Evolutionary conservation across 805 yeast genomes (phyloP).

Genomic region (Starmera caribaea): DNA sequence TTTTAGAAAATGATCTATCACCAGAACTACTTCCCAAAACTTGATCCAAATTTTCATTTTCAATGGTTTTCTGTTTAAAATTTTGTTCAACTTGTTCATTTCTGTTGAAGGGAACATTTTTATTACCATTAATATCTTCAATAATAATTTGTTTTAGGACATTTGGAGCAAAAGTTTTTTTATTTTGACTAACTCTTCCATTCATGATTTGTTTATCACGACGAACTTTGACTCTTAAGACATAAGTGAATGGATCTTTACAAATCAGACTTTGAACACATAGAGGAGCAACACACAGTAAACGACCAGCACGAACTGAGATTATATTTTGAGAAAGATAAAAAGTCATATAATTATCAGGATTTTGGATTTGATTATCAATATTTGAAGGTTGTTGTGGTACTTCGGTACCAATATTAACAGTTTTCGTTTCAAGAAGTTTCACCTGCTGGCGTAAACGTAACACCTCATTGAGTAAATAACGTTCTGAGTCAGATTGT

Average conservation of each 20-base stretch:
- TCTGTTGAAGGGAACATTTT: background rate
- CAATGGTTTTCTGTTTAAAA: conserved; percentile 23
- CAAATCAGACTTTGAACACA: conserved; percentile 18
- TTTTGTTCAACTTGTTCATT: conserved; percentile 15
- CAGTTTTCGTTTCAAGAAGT: too few species aligned
- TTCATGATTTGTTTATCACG: conserved; percentile 17
- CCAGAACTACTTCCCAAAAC: conserved; percentile 9
- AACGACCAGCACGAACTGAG: conserved; percentile 21
- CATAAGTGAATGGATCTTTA: conserved; percentile 21
- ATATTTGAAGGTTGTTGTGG: background rate
- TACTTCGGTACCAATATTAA: too few species aligned
- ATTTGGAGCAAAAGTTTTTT: conserved; percentile 6
- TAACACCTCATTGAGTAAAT: background rate
- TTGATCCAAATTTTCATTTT: conserved; percentile 30
- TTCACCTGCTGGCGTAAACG: background rate
- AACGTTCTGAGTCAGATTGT: background rate
- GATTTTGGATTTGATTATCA: background rate
- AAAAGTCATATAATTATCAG: conserved; percentile 16
- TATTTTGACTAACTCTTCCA: conserved; percentile 3
- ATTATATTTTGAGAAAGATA: conserved; percentile 21
- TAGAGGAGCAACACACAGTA: conserved; percentile 23
- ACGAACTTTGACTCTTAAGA: conserved; percentile 15
- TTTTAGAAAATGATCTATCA: background rate
- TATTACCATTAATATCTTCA: conserved; percentile 10
- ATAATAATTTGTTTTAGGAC: conserved; percentile 11